These are phyloP conservation scores for Coprinopsis sp. DNA, from an alignment of 768 basidiomycete species.

Conservation along the genomic window DNA sequence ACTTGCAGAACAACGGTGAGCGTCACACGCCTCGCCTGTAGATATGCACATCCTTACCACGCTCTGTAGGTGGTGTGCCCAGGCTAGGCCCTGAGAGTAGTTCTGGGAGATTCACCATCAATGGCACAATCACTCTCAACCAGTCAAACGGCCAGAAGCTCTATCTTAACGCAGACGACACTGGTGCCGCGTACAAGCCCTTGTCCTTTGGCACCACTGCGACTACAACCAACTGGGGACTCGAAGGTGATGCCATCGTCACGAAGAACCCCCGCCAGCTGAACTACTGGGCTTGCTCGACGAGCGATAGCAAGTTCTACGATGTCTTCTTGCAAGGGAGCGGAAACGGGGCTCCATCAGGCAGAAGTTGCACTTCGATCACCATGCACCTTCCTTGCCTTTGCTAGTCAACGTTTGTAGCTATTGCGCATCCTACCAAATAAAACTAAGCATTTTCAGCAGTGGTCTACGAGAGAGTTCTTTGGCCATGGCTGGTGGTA, in stretches of 20 bases:
- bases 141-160: slow-evolving; percentile 35
- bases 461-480: slow-evolving; percentile 43
- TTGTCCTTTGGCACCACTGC: slow-evolving; percentile 42
- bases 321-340: slow-evolving; percentile 43
- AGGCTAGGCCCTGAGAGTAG: slow-evolving; percentile 49
- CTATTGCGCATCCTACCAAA: not conserved
- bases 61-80: slow-evolving; percentile 37
- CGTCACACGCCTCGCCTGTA: not conserved
- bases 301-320: slow-evolving; percentile 36
- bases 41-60: not conserved
- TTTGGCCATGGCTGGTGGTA: slow-evolving; percentile 57
- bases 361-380: slow-evolving; percentile 32
- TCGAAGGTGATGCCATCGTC: slow-evolving; percentile 59
- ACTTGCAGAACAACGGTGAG: slow-evolving; percentile 47
- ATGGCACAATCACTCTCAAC: slow-evolving; percentile 42
- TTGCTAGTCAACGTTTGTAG: slow-evolving; percentile 23
- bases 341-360: slow-evolving; percentile 43
- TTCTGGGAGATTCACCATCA: slow-evolving; percentile 47
- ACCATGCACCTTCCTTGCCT: slow-evolving; percentile 43
- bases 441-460: slow-evolving; percentile 20
- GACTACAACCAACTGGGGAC: slow-evolving; percentile 49
- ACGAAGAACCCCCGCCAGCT: slow-evolving; percentile 46
- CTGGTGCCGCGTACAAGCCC: slow-evolving; percentile 43
- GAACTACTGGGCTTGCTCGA: slow-evolving; percentile 51
- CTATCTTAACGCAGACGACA: slow-evolving; percentile 45